phyloP scores from a whole-genome alignment of 768 basidiomycete species.

The Tylopilus plumbeoviolaceoides region DNA sequence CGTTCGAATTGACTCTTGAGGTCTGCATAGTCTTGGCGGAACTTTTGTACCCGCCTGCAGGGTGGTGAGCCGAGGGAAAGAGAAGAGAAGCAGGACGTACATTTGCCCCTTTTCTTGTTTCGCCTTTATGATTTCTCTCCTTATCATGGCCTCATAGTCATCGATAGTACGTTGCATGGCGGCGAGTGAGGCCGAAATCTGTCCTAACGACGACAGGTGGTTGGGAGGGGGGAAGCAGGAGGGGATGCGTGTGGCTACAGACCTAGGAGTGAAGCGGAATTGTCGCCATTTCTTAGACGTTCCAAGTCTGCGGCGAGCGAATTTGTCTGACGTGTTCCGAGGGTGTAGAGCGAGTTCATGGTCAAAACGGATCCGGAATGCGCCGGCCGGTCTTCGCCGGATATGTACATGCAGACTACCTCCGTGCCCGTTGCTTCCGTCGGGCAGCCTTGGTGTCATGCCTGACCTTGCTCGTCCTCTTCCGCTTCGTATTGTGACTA shows the following conservation, averaged over 20 bases:
- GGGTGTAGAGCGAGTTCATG: constrained; percentile 96
- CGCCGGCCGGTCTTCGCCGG: constrained; percentile 13
- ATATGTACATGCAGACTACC: background rate
- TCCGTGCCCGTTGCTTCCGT: constrained; percentile 60
- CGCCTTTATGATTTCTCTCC: constrained; percentile 91
- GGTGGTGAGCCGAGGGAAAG: constrained; percentile 3
- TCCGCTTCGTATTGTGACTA: constrained; percentile 15
- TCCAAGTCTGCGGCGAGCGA: constrained; percentile 86
- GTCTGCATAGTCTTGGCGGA: constrained; percentile 82
- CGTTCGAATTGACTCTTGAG: constrained; percentile 79
- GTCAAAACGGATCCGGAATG: constrained; percentile 2
- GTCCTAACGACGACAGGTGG: constrained; percentile 54
- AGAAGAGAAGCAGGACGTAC: constrained; percentile 41
- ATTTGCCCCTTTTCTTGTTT: constrained; percentile 96
- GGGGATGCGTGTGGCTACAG: constrained; percentile 21
- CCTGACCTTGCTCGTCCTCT: constrained; percentile 8
- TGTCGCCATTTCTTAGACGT: constrained; percentile 75
- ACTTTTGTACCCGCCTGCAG: constrained; percentile 85
- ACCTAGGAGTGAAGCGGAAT: constrained; percentile 82
- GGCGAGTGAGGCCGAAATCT: constrained; percentile 96
- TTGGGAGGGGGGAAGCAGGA: background rate
- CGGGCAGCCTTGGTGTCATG: constrained; percentile 51
- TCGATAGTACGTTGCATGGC: constrained; percentile 93
- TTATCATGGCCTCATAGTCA: constrained; percentile 96
- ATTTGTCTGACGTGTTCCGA: constrained; percentile 87